Evolutionary conservation across 805 yeast species (phyloP).

Genomic region (Cyberlindnera suaveolens): DNA sequence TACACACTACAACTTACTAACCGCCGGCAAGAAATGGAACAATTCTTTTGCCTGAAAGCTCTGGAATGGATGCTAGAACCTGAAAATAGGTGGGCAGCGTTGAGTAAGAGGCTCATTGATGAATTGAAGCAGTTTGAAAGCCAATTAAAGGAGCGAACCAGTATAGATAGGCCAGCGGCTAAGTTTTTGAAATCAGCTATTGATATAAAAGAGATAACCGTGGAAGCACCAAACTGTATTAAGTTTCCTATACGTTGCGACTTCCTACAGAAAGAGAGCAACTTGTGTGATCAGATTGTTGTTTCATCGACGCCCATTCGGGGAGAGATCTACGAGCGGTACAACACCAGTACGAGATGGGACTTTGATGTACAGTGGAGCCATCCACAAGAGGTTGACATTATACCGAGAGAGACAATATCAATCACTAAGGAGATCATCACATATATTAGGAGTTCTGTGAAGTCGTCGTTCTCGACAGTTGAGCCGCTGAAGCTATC

Average conservation of each 20-base stretch:
- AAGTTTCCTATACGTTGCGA: not conserved
- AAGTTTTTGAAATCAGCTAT: slow-evolving; percentile 4
- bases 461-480: not conserved
- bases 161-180: slow-evolving; percentile 9
- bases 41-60: too few relatives aligned
- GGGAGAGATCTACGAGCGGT: not conserved
- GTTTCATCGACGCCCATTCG: too few relatives aligned
- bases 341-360: not conserved
- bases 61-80: too few relatives aligned
- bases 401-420: slow-evolving; percentile 12
- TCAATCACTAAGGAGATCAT: slow-evolving; percentile 9
- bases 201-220: not conserved
- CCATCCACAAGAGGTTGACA: not conserved
- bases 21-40: too few relatives aligned
- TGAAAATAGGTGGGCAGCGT: too few relatives aligned
- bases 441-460: slow-evolving; percentile 5
- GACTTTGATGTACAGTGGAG: not conserved
- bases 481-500: not conserved
- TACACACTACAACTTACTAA: too few relatives aligned
- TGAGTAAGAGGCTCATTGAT: too few relatives aligned
- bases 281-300: too few relatives aligned
- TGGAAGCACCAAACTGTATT: not conserved
- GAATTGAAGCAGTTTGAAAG: not conserved
- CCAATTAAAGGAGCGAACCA: slow-evolving; percentile 4
- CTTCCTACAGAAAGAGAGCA: not conserved